phyloP scores from a whole-genome alignment of 768 basidiomycete genomes.

The Psilocybe azurescens region DNA sequence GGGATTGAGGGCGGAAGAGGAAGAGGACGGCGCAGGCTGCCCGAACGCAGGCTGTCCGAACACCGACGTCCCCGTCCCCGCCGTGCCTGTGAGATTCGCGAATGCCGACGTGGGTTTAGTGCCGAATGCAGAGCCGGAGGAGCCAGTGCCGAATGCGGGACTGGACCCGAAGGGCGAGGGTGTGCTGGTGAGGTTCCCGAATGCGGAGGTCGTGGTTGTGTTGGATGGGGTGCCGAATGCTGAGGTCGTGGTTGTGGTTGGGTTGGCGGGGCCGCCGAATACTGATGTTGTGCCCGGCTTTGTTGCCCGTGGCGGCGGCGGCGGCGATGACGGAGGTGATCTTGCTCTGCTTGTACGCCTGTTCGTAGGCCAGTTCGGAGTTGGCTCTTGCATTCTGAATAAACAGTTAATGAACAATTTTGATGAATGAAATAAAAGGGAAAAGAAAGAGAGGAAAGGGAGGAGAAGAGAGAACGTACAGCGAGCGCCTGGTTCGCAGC shows the following conservation, averaged over 20 bases:
- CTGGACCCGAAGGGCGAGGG: constrained; percentile 12
- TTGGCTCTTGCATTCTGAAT: constrained; percentile 55
- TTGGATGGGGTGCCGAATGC: constrained; percentile 11
- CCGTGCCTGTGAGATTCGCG: constrained; percentile 21
- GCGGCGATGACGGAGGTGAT: constrained; percentile 22
- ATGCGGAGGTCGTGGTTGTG: constrained; percentile 15
- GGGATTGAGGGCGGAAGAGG: constrained; percentile 33
- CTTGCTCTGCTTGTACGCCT: constrained; percentile 51
- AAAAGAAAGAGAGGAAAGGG: background rate
- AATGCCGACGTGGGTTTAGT: constrained; percentile 35
- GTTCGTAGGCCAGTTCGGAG: constrained; percentile 52
- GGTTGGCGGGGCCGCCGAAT: background rate
- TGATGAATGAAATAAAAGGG: background rate
- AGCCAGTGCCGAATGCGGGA: constrained; percentile 41
- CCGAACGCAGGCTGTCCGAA: constrained; percentile 29
- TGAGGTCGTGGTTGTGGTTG: background rate
- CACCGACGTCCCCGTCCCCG: constrained; percentile 24
- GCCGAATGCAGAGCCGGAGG: background rate
- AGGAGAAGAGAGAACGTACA: constrained; percentile 33
- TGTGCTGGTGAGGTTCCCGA: constrained; percentile 6
- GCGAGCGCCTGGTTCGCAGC: constrained; percentile 54
- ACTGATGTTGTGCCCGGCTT: background rate
- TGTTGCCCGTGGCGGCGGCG: constrained; percentile 18
- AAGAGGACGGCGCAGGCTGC: background rate
- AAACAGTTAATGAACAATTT: background rate